A percentile compares a stretch with the other conserved stretches of the same genome.
phyloP scores from a whole-genome alignment of 2,329 filamentous ascomycete genomes.

The Hortaea werneckii region DNA sequence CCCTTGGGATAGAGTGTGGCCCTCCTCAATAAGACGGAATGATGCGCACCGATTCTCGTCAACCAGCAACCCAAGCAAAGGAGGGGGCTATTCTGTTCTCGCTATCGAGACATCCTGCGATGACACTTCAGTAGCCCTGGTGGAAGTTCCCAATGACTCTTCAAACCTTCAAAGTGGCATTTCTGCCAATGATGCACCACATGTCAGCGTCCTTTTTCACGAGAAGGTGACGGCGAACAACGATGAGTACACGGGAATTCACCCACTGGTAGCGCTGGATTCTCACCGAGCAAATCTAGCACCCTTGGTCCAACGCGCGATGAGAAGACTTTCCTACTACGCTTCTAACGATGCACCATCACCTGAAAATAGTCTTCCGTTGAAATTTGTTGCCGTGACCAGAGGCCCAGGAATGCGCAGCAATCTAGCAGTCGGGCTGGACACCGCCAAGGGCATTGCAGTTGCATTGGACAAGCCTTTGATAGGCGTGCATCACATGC shows the following conservation, averaged over 20 bases:
- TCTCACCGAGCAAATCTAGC: conserved; percentile 67
- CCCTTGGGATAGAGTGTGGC: too few species aligned
- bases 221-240: conserved; percentile 74
- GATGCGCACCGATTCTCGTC: too few species aligned
- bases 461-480: conserved; percentile 75
- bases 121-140: conserved; percentile 77
- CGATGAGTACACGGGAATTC: conserved; percentile 62
- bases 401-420: conserved; percentile 81
- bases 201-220: conserved; percentile 51
- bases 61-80: too few species aligned
- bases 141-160: not conserved
- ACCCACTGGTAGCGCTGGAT: conserved; percentile 63
- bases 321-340: conserved; percentile 3
- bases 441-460: conserved; percentile 78
- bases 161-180: not conserved
- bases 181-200: too few species aligned
- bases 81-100: conserved; percentile 28
- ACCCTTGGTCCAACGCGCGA: conserved; percentile 53
- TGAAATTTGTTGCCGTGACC: conserved; percentile 82
- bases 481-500: conserved; percentile 91
- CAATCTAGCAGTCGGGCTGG: conserved; percentile 67
- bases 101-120: conserved; percentile 84
- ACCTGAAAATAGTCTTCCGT: conserved; percentile 31
- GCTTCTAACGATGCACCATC: not conserved
- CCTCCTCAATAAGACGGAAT: too few species aligned